Evolutionary conservation across 352 stramenopile genomes (phyloP).

Genomic region (Phytophthora hybrid): DNA sequence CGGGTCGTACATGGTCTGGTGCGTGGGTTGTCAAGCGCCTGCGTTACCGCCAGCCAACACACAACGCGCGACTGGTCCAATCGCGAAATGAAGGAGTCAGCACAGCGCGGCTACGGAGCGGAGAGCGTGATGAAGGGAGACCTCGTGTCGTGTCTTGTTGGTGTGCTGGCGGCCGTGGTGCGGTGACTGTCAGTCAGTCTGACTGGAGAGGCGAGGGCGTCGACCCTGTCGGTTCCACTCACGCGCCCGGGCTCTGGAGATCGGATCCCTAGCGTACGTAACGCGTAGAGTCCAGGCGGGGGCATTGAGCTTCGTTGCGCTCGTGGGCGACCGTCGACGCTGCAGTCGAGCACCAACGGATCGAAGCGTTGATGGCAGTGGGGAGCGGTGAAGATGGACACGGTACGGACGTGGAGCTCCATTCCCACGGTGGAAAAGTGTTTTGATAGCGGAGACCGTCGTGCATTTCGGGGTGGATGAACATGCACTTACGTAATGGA

Average conservation of each 20-base stretch:
- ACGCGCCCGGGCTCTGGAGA: constrained; percentile 30
- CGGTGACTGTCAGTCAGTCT: constrained; percentile 34
- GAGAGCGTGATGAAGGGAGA: not conserved
- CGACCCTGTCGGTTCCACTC: constrained; percentile 15
- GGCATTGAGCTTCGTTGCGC: not conserved
- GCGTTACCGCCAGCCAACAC: constrained; percentile 2
- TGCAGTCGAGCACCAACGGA: not conserved
- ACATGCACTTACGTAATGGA: not conserved
- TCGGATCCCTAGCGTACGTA: constrained; percentile 36
- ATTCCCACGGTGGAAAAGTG: not conserved
- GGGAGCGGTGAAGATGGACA: not conserved
- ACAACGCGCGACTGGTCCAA: constrained; percentile 27
- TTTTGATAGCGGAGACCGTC: constrained; percentile 19
- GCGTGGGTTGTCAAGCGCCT: too few relatives aligned
- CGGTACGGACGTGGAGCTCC: not conserved
- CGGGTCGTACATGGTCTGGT: constrained; percentile 21
- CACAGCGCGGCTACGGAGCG: not conserved
- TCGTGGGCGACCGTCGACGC: not conserved
- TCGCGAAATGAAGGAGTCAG: constrained; percentile 36
- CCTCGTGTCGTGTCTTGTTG: not conserved
- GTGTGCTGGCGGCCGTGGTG: constrained; percentile 18
- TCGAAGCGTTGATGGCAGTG: not conserved
- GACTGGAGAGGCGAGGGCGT: constrained; percentile 17
- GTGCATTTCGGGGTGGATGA: constrained; percentile 27
- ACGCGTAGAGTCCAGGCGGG: constrained; percentile 31